Conservation (phyloP, 306 rosid species). For the Begonia fuchsioides region DNA sequence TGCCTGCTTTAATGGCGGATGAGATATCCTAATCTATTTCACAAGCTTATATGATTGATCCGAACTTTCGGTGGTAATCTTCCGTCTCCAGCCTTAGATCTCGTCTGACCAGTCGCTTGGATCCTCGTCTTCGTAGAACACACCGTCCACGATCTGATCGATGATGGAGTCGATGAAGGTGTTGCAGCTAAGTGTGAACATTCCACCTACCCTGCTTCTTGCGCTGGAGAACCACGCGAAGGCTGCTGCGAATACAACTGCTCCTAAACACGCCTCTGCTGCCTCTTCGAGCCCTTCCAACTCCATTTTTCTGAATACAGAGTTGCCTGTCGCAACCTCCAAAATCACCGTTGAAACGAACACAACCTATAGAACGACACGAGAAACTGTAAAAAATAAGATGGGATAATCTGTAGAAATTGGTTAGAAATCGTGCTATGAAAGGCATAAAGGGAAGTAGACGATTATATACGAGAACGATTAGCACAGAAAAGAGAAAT, state of each 20-base stretch:
- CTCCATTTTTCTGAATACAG: constrained; percentile 71
- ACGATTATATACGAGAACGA: too few relatives aligned
- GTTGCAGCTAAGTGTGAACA: constrained; percentile 51
- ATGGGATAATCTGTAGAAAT: too few relatives aligned
- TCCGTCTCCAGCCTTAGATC: constrained; percentile 9
- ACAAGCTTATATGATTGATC: too few relatives aligned
- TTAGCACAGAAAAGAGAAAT: too few relatives aligned
- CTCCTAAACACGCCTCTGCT: constrained; percentile 65
- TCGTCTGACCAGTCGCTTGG: constrained; percentile 47
- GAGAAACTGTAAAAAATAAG: too few relatives aligned
- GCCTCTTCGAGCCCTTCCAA: constrained; percentile 54
- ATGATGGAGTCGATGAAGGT: constrained; percentile 57
- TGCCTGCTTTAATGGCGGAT: too few relatives aligned
- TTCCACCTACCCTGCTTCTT: constrained; percentile 46
- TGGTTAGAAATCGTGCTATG: too few relatives aligned
- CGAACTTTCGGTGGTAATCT: too few relatives aligned
- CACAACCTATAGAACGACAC: constrained; percentile 34
- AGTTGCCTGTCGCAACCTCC: constrained; percentile 68
- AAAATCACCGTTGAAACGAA: constrained; percentile 61
- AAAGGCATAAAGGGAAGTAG: too few relatives aligned
- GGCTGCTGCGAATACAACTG: constrained; percentile 47
- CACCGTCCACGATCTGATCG: constrained; percentile 78
- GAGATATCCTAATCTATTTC: too few relatives aligned
- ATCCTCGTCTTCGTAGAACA: constrained; percentile 47
- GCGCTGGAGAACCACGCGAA: constrained; percentile 78